Evolutionary conservation across 2,329 filamentous ascomycete species (phyloP).

Genomic region (Colletotrichum orchidophilum): DNA sequence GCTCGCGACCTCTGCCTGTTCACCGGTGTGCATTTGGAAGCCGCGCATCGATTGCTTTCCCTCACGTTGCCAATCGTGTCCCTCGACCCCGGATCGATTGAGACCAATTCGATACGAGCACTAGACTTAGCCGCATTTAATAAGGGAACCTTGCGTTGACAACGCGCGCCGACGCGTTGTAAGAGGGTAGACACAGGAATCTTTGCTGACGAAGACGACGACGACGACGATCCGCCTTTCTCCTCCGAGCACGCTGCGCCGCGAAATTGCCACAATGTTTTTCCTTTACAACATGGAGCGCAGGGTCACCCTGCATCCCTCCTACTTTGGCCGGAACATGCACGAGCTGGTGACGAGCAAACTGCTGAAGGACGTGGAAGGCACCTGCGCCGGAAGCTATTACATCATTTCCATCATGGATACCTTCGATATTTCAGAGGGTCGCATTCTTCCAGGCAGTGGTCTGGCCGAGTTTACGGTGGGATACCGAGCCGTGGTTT

Average conservation of each 20-base stretch:
- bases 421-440: constrained; percentile 92
- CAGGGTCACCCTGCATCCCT: constrained; percentile 93
- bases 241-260: neutral
- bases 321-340: constrained; percentile 95
- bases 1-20: neutral
- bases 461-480: constrained; percentile 95
- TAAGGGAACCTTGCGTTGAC: neutral
- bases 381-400: constrained; percentile 93
- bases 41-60: neutral
- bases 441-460: constrained; percentile 89
- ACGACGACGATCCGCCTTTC: neutral
- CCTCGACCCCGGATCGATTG: neutral
- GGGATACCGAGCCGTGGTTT: constrained; percentile 93
- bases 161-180: neutral
- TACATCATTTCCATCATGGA: constrained; percentile 99
- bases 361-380: constrained; percentile 92
- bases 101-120: neutral
- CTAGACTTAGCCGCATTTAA: constrained; percentile 6
- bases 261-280: constrained; percentile 74
- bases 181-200: neutral
- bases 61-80: neutral
- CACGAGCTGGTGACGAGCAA: constrained; percentile 90
- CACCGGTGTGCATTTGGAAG: neutral
- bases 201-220: neutral
- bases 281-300: constrained; percentile 98